These are phyloP conservation scores for Salix purpurea DNA, from an alignment of 345 rosid genomes.

Conservation along the genomic window DNA sequence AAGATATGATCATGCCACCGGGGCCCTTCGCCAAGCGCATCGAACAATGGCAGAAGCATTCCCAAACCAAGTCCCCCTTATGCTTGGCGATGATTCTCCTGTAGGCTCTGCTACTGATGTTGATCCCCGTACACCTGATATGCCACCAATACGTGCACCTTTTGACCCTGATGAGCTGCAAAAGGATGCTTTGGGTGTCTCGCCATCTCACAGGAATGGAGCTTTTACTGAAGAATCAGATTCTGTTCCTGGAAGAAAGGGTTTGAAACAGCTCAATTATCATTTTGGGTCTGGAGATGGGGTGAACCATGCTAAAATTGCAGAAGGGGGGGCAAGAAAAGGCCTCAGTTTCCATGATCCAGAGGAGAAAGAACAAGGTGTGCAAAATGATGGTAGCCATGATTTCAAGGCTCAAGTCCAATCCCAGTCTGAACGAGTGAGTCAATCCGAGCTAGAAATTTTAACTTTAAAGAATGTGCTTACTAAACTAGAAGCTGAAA, in stretches of 20 bases:
- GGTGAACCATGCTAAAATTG: slow-evolving; percentile 26
- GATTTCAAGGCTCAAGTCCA: slow-evolving; percentile 41
- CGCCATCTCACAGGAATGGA: slow-evolving; percentile 53
- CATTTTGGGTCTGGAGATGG: slow-evolving; percentile 39
- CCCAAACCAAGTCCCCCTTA: slow-evolving; percentile 78
- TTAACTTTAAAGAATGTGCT: slow-evolving; percentile 66
- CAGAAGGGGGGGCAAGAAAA: slow-evolving; percentile 63
- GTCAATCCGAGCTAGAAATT: slow-evolving; percentile 75
- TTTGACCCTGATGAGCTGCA: slow-evolving; percentile 55
- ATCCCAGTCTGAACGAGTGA: slow-evolving; percentile 55
- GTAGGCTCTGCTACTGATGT: slow-evolving; percentile 42
- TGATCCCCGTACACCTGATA: slow-evolving; percentile 78
- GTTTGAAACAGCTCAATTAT: slow-evolving; percentile 52
- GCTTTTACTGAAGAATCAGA: slow-evolving; percentile 63
- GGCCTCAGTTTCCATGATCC: slow-evolving; percentile 65
- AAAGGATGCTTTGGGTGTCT: slow-evolving; percentile 54
- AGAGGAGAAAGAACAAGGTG: slow-evolving; percentile 40
- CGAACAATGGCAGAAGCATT: slow-evolving; percentile 88
- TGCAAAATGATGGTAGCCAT: slow-evolving; percentile 17
- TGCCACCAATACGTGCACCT: slow-evolving; percentile 39
- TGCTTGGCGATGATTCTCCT: slow-evolving; percentile 61
- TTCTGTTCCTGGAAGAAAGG: slow-evolving; percentile 42
- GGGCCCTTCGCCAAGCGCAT: slow-evolving; percentile 88
- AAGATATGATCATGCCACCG: slow-evolving; percentile 96
- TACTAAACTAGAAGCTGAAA: slow-evolving; percentile 81